A percentile compares a stretch with the other conserved stretches of the same genome.
phyloP scores from a whole-genome alignment of 768 basidiomycete genomes.

The Podaxis sp. region DNA sequence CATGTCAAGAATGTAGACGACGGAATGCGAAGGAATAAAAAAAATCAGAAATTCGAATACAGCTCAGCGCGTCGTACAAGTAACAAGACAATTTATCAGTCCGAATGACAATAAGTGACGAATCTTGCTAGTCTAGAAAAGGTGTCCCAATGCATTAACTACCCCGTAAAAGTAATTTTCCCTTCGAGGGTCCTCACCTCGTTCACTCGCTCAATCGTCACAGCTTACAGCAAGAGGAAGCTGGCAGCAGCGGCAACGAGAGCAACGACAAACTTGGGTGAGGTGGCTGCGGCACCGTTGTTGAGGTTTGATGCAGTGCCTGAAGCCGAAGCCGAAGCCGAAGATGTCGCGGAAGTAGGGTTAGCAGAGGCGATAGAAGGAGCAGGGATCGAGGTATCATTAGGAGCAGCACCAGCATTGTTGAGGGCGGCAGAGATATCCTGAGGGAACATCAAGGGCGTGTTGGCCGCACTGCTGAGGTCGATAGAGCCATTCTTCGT shows the following conservation, averaged over 20 bases:
- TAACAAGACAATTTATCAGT: slow-evolving; percentile 6
- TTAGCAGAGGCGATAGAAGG: slow-evolving; percentile 25
- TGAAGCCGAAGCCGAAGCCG: slow-evolving; percentile 26
- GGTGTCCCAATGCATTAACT: slow-evolving; percentile 11
- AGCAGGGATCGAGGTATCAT: slow-evolving; percentile 21
- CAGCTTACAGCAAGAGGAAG: slow-evolving; percentile 48
- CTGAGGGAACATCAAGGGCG: slow-evolving; percentile 58
- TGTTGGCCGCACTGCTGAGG: slow-evolving; percentile 39
- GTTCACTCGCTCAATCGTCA: neutral
- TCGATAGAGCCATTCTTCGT: slow-evolving; percentile 53
- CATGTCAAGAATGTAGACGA: slow-evolving; percentile 9
- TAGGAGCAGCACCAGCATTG: slow-evolving; percentile 24
- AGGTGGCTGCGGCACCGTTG: slow-evolving; percentile 43
- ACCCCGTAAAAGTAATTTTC: slow-evolving; percentile 6
- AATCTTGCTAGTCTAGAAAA: slow-evolving; percentile 16
- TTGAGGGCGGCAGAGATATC: slow-evolving; percentile 51
- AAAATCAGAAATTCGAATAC: slow-evolving; percentile 13
- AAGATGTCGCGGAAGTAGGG: slow-evolving; percentile 19
- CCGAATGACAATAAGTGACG: slow-evolving; percentile 7
- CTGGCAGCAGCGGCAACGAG: slow-evolving; percentile 45
- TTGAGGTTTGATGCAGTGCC: slow-evolving; percentile 19
- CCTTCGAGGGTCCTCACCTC: slow-evolving; percentile 13
- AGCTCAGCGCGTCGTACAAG: slow-evolving; percentile 22
- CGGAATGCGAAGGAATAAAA: slow-evolving; percentile 17
- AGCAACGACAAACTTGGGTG: slow-evolving; percentile 50